phyloP scores from a whole-genome alignment of 805 yeast genomes.

The Sugiyamaella floridensis region DNA sequence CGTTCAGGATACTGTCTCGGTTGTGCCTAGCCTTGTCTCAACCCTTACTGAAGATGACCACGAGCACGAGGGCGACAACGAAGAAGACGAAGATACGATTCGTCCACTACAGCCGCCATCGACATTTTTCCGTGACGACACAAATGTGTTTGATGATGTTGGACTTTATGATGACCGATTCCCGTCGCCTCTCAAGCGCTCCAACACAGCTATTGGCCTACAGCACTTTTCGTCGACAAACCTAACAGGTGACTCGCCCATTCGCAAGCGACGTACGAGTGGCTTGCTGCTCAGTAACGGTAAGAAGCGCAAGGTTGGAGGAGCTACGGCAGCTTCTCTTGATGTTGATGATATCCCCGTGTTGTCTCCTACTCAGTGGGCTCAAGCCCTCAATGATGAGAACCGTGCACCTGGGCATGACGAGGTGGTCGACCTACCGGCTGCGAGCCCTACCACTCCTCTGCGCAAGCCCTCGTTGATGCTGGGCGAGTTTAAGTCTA shows the following conservation, averaged over 20 bases:
- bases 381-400: background rate
- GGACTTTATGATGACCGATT: background rate
- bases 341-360: conserved; percentile 14
- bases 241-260: conserved; percentile 14
- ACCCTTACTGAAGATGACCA: background rate
- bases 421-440: background rate
- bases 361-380: conserved; percentile 11
- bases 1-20: background rate
- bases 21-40: background rate
- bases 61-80: background rate
- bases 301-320: background rate
- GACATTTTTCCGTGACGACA: background rate
- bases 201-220: conserved; percentile 23
- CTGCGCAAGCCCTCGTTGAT: conserved; percentile 9
- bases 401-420: background rate
- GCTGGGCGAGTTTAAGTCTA: conserved; percentile 13
- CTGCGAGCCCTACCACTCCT: conserved; percentile 2
- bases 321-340: background rate
- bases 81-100: background rate
- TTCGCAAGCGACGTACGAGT: conserved; percentile 7
- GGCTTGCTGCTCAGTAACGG: conserved; percentile 2
- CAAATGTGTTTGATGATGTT: conserved; percentile 4
- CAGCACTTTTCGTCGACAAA: conserved; percentile 20
- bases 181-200: conserved; percentile 16
- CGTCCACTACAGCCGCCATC: background rate